Percentiles rank a stretch among this genome's conserved stretches.
Evolutionary conservation across 2,329 filamentous ascomycete genomes (phyloP).

Genomic region (Trichoderma asperellum): DNA sequence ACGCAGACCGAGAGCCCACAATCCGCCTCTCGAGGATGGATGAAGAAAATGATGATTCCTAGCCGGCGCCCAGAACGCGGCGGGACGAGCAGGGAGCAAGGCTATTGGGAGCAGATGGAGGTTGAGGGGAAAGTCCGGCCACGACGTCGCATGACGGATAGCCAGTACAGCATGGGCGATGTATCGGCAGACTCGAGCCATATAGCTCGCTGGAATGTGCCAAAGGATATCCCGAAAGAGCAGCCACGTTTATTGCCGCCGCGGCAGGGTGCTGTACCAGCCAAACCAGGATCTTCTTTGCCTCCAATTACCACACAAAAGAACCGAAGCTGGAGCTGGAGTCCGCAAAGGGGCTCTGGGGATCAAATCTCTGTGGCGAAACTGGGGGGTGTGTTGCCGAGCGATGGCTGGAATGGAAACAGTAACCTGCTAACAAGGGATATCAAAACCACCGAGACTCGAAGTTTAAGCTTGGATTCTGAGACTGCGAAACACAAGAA

Average conservation of each 20-base stretch:
- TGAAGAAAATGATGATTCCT: slow-evolving; percentile 53
- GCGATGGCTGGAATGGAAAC: neutral
- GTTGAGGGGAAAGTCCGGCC: slow-evolving; percentile 1
- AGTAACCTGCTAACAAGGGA: neutral
- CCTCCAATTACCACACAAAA: neutral
- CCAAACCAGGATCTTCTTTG: neutral
- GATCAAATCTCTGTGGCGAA: slow-evolving; percentile 13
- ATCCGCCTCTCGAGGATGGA: slow-evolving; percentile 43
- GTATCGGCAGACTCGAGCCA: slow-evolving; percentile 38
- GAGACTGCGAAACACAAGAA: neutral
- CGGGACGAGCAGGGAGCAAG: slow-evolving; percentile 48
- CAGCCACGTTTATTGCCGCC: neutral
- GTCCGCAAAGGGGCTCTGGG: slow-evolving; percentile 27
- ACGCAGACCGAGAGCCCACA: slow-evolving; percentile 21
- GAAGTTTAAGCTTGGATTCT: neutral
- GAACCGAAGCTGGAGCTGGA: slow-evolving; percentile 33
- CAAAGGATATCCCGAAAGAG: slow-evolving; percentile 35
- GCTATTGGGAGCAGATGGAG: slow-evolving; percentile 38
- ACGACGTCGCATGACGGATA: slow-evolving; percentile 29
- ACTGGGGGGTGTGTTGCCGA: slow-evolving; percentile 22
- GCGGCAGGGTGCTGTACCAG: neutral
- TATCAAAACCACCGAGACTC: neutral
- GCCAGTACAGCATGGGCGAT: slow-evolving; percentile 31
- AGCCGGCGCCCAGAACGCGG: slow-evolving; percentile 55
- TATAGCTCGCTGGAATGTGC: slow-evolving; percentile 44